A percentile compares a stretch with the other conserved stretches of the same genome.
Conservation (phyloP, 2,329 filamentous ascomycete species). For the Penicillium sp. region DNA sequence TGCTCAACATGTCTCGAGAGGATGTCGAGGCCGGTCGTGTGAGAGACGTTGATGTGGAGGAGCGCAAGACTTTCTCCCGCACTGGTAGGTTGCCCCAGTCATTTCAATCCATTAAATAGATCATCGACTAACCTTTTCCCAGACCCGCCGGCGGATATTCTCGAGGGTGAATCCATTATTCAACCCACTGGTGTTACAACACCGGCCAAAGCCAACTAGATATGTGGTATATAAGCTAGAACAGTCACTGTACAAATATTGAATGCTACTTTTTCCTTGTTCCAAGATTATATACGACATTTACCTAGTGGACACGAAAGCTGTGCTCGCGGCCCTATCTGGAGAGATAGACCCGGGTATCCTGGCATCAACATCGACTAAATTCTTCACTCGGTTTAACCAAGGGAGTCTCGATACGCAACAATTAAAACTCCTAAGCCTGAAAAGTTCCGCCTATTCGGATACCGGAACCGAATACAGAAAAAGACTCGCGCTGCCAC, state of each 20-base stretch:
- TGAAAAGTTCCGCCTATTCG: too few relatives aligned
- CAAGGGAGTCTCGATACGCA: too few relatives aligned
- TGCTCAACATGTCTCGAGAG: slow-evolving; percentile 51
- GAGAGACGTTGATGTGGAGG: slow-evolving; percentile 40
- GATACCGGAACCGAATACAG: too few relatives aligned
- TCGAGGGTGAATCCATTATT: slow-evolving; percentile 41
- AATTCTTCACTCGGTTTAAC: too few relatives aligned
- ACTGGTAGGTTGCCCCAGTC: slow-evolving; percentile 34
- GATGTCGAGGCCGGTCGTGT: slow-evolving; percentile 56
- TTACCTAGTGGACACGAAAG: too few relatives aligned
- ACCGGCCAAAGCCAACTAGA: slow-evolving; percentile 44
- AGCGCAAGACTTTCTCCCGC: slow-evolving; percentile 40
- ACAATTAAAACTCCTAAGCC: too few relatives aligned
- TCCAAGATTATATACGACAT: too few relatives aligned
- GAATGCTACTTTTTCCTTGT: slow-evolving; percentile 12
- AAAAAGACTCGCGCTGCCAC: too few relatives aligned
- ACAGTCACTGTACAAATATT: slow-evolving; percentile 25
- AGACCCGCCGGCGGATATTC: slow-evolving; percentile 46
- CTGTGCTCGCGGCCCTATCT: too few relatives aligned
- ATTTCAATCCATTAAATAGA: not conserved
- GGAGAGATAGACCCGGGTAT: too few relatives aligned
- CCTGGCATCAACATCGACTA: too few relatives aligned
- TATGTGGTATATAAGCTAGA: slow-evolving; percentile 22
- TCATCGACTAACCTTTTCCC: slow-evolving; percentile 4
- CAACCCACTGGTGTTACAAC: not conserved